Evolutionary conservation across 768 basidiomycete species (phyloP), one percentile per base, ranked within the genome.

Genomic region (Serendipita sp.): DNA sequence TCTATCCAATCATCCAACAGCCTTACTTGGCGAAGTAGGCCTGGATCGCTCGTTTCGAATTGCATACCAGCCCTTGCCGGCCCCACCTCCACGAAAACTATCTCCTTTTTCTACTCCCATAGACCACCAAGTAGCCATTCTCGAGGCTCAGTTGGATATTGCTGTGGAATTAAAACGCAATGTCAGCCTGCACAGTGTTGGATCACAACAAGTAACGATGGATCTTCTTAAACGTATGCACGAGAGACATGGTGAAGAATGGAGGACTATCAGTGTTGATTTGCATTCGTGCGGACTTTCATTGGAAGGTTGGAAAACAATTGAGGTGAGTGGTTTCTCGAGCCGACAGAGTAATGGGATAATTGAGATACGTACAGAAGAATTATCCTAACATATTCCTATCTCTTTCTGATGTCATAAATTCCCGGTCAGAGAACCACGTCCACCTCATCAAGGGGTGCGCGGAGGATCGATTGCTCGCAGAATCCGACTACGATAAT

Each of bases 21-120:
- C 90, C 10, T 88, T 96, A 83, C 76, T 99, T 1, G 95, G 95
- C 45, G 95, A 99, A 75, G 86, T 98, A 3, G 95, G 95, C 1
- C 74, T 99, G 44, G 95, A 99, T 74, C 83, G 88, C 30, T 77
- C 78, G 15, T 41, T 88, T 69, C 84, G 88, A 34, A 78, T 95
- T 28, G 86, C 91, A 0, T 78, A 79, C 67, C 76, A 83, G 63
- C 81, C 79, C 30, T 75, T 75, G 15, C 76, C 79, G 13, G 65
- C 64, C 1, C 69, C 15, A 34, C 67, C 58, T n/a, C 60, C 79
- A 2, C 82, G 82, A 48, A 73, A 78, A 62, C 75, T 93, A 41
- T 88, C 92, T 2, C 83, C 84, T 2, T 94, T 97, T 75, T 79
- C 80, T 47, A 83, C 89, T 28, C 87, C 89, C 3, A 74, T 94